Evolutionary conservation across 139 green algal genomes (phyloP).

Genomic region (Chlorella vulgaris): DNA sequence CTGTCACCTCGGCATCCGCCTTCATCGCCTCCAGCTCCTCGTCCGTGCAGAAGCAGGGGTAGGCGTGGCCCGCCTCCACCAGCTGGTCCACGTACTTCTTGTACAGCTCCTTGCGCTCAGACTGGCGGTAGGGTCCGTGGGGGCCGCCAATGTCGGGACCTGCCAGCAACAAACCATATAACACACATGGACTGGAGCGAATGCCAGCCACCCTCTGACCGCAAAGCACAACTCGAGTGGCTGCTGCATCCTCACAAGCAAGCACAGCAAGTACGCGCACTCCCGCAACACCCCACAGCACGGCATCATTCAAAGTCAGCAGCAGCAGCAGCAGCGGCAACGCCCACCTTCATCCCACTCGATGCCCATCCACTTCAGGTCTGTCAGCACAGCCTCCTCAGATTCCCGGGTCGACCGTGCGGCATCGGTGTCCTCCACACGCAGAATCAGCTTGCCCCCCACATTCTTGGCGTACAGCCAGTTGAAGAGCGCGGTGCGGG

Average conservation of each 20-base stretch:
- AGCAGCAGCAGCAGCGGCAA: background rate
- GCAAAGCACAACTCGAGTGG: too few relatives aligned
- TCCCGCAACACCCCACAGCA: too few relatives aligned
- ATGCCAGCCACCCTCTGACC: too few relatives aligned
- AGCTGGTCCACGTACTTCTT: slow-evolving; percentile 89
- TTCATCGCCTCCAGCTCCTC: slow-evolving; percentile 91
- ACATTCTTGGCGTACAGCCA: slow-evolving; percentile 92
- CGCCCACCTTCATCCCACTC: slow-evolving; percentile 93
- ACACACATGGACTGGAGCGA: too few relatives aligned
- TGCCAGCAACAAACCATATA: too few relatives aligned
- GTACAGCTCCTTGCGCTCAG: slow-evolving; percentile 93
- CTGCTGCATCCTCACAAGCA: too few relatives aligned
- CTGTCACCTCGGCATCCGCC: slow-evolving; percentile 75
- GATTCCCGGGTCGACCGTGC: slow-evolving; percentile 89
- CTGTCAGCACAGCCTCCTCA: slow-evolving; percentile 89
- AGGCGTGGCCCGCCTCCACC: slow-evolving; percentile 83
- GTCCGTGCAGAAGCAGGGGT: slow-evolving; percentile 99
- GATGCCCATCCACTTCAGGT: slow-evolving; percentile 96
- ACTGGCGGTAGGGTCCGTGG: slow-evolving; percentile 95
- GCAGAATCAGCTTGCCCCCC: slow-evolving; percentile 94
- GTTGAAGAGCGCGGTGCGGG: slow-evolving; percentile 98
- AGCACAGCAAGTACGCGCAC: too few relatives aligned
- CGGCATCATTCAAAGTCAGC: too few relatives aligned
- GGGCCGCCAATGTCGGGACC: slow-evolving; percentile 87
- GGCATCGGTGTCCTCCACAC: slow-evolving; percentile 98